These are phyloP conservation scores for Vitis rotundifolia DNA, from an alignment of 164 flowering plant genomes.

Conservation along the genomic window DNA sequence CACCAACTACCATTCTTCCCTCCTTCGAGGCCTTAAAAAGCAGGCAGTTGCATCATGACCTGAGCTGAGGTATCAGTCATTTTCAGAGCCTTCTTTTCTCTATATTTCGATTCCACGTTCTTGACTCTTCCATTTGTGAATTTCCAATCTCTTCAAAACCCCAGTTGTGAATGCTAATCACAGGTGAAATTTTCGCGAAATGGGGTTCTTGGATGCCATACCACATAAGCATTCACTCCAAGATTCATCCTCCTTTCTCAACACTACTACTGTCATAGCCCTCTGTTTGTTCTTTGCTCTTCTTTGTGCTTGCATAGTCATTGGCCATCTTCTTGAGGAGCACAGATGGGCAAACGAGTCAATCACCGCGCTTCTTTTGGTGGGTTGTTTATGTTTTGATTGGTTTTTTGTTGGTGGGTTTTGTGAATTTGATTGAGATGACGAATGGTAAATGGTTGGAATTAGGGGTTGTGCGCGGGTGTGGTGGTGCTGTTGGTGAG, in stretches of 20 bases:
- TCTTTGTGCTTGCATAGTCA: constrained; percentile 54
- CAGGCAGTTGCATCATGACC: no score
- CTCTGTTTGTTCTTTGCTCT: constrained; percentile 44
- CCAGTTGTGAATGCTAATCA: constrained; percentile 20
- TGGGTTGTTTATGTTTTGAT: constrained; percentile 7
- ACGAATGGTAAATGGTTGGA: constrained; percentile 1
- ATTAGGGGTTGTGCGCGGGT: constrained; percentile 62
- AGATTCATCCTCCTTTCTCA: constrained; percentile 24
- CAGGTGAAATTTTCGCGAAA: constrained; percentile 3
- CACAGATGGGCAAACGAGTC: constrained; percentile 69
- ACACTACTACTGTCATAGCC: constrained; percentile 36
- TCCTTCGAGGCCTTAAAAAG: neutral
- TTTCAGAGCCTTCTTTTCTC: no score
- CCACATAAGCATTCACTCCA: neutral
- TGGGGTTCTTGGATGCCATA: constrained; percentile 18
- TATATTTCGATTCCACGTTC: no score
- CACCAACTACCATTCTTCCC: constrained; percentile 35
- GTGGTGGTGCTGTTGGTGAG: constrained; percentile 46
- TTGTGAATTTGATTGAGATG: neutral
- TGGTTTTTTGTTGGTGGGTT: neutral
- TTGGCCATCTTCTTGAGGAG: constrained; percentile 63
- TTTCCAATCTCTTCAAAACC: neutral
- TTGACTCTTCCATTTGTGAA: no score
- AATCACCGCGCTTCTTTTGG: constrained; percentile 58
- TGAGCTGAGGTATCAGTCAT: no score